phyloP scores from a whole-genome alignment of 1,284 basidiomycete species.

The Ustilago shanxiensis region DNA sequence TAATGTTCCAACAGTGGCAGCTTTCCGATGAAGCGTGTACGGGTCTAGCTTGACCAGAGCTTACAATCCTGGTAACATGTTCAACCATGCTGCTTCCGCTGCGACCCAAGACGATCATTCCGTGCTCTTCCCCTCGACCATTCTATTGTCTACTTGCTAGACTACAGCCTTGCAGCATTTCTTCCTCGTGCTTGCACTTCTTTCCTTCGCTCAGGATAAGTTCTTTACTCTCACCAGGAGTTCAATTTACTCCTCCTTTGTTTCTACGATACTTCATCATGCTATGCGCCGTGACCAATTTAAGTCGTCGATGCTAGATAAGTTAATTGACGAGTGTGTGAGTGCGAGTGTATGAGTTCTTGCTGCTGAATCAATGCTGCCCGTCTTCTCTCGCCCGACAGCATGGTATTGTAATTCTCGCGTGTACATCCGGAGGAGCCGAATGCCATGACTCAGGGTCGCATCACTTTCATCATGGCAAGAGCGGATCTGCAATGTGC shows the following conservation, averaged over 20 bases:
- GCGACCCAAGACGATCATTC: neutral
- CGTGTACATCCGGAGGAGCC: neutral
- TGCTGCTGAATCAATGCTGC: neutral
- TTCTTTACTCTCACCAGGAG: too few relatives aligned
- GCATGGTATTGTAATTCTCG: too few relatives aligned
- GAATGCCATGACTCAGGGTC: constrained; percentile 6
- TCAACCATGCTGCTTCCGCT: constrained; percentile 15
- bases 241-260: neutral
- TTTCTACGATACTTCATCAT: neutral
- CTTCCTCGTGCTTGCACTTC: too few relatives aligned
- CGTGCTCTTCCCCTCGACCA: neutral
- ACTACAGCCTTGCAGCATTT: too few relatives aligned
- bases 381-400: too few relatives aligned
- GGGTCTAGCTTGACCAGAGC: neutral
- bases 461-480: neutral
- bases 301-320: neutral
- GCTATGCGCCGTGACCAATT: constrained; percentile 2
- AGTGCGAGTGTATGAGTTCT: neutral
- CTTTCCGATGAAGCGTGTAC: neutral
- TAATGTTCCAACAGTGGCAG: neutral
- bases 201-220: too few relatives aligned
- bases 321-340: neutral
- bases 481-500: neutral
- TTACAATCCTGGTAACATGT: neutral
- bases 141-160: neutral